Evolutionary conservation across 371 early-diverging fungal species (phyloP).

Genomic region (Lichtheimia ramosa): DNA sequence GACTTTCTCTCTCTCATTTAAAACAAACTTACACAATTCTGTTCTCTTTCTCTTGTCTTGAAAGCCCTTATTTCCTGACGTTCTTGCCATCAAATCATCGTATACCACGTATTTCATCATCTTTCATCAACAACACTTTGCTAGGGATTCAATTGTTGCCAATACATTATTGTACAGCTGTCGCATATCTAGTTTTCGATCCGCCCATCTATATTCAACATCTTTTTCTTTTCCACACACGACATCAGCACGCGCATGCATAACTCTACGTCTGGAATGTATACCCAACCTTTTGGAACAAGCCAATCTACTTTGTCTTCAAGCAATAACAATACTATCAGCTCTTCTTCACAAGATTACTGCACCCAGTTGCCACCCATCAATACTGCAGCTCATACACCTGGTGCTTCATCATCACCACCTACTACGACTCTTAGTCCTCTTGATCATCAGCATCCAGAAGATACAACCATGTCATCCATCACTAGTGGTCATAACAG

Average conservation of each 20-base stretch:
- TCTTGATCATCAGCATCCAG: too few relatives aligned
- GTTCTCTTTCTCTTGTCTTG: conserved; percentile 4
- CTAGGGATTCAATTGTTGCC: background rate
- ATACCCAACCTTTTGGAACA: conserved; percentile 1
- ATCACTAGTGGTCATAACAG: too few relatives aligned
- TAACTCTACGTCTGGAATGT: too few relatives aligned
- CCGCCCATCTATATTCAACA: background rate
- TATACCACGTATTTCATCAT: background rate
- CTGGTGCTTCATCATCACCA: background rate
- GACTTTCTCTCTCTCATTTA: conserved; percentile 10
- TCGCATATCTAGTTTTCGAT: too few relatives aligned
- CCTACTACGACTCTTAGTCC: background rate
- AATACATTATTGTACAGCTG: too few relatives aligned
- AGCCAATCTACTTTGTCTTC: background rate
- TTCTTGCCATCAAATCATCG: background rate
- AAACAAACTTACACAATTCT: conserved; percentile 6
- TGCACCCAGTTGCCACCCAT: conserved; percentile 22
- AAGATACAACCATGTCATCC: too few relatives aligned
- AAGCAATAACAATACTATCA: background rate
- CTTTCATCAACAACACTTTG: too few relatives aligned
- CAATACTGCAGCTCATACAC: conserved; percentile 8
- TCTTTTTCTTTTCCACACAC: background rate
- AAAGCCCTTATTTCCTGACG: too few relatives aligned
- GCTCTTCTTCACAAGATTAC: conserved; percentile 10
- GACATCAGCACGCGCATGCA: too few relatives aligned